Base-by-base conservation (phyloP, 2,329 filamentous ascomycete species). In the Monosporascus sp. region DNA sequence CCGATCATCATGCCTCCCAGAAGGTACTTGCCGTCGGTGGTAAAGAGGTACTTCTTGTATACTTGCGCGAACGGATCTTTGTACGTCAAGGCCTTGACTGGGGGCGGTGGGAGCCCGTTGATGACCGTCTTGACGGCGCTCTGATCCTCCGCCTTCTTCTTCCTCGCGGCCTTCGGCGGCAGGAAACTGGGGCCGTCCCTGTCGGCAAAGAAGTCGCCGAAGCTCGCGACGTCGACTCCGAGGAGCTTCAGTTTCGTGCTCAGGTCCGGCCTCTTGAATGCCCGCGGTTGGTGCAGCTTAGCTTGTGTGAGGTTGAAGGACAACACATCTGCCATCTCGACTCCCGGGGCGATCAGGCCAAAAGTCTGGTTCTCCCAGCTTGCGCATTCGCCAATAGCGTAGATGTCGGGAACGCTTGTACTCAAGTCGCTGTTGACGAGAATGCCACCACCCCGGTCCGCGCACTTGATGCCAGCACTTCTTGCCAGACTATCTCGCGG, bases 1-100 rank as follows among this genome's bases (percentile, higher is more conserved):
- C 91, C 92, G 56, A 96, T 94, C 90, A 96, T 96, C 90, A 96
- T 96, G 4, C 91, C 92, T n/a, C 91, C 91, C 0, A 96, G 82
- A 1, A 96, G 76, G 64, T 93, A 93, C 68, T 95, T 95, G 26
- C 91, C 91, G 66, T 96, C 92, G 65, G 86, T 76, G 0, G 91
- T 95, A 65, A 96, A 96, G 11, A 96, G 75, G 69, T 94, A 96
- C 67, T 96, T 96, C 71, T 96, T 96, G 75, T 96, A 96, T 1
- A 96, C 84, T 48, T 90, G 86, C 52, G 85, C 81, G 66, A 96
- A 96, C 0, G 91, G 91, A 64, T 96, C 91, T 57, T 87, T 91
- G 74, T 96, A 96, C 0, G 88, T 93, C 43, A 96, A 74, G 0
- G 91, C 86, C 71, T 95, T 95, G 62, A 95, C 90, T 0, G 81